Percentiles rank a stretch among this genome's conserved stretches.
phyloP scores from a whole-genome alignment of 495 filamentous ascomycete species.

The Penicillium angulare region DNA sequence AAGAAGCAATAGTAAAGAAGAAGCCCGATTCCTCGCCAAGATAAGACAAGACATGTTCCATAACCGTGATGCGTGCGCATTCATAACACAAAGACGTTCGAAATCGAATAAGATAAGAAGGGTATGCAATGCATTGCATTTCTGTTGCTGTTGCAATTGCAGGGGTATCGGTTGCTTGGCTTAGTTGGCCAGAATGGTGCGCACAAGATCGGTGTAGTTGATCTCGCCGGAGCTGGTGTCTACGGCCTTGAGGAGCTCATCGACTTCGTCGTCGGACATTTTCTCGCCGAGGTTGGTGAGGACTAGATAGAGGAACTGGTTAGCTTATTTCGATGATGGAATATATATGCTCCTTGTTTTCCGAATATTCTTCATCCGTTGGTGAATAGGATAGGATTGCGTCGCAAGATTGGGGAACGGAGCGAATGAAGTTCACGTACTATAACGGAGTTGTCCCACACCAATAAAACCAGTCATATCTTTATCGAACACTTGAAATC shows the following conservation, averaged over 20 bases:
- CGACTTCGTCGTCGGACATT: constrained; percentile 97
- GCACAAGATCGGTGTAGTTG: constrained; percentile 94
- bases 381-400: not conserved
- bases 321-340: no score
- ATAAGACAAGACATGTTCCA: constrained; percentile 8
- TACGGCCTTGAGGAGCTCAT: constrained; percentile 95
- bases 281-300: constrained; percentile 97
- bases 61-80: constrained; percentile 7
- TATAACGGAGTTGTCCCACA: constrained; percentile 92
- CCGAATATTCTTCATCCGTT: no score
- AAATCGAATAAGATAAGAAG: not conserved
- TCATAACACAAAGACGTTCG: not conserved
- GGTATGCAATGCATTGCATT: no score
- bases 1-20: no score
- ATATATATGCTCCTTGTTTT: no score
- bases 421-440: no score
- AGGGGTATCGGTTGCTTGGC: constrained; percentile 22
- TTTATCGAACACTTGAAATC: constrained; percentile 99
- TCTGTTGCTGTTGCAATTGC: no score
- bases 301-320: constrained; percentile 46
- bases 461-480: constrained; percentile 98
- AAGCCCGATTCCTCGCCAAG: constrained; percentile 2
- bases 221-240: constrained; percentile 92
- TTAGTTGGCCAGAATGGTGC: constrained; percentile 92
- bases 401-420: no score